A percentile compares a stretch with the other conserved stretches of the same genome.
These are phyloP conservation scores for Pichia sp. DNA, from an alignment of 1,139 yeast species.

Conservation along the genomic window DNA sequence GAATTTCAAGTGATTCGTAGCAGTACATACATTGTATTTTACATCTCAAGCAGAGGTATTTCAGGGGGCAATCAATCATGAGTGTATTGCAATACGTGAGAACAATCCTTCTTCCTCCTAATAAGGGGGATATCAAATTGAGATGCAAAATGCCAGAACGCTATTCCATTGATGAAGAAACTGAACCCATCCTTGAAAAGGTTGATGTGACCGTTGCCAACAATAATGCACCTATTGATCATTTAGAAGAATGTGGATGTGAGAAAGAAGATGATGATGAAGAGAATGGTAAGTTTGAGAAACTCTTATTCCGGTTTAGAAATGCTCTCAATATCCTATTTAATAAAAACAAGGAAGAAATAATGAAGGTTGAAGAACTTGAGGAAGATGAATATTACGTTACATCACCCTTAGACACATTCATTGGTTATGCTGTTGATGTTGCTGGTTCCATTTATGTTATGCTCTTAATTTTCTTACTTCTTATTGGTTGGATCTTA, in stretches of 20 bases:
- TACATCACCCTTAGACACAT: constrained; percentile 14
- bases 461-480: constrained; percentile 23
- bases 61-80: too few species aligned
- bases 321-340: constrained; percentile 3
- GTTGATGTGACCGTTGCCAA: neutral
- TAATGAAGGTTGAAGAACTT: constrained; percentile 4
- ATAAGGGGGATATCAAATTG: constrained; percentile 7
- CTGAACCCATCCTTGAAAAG: neutral
- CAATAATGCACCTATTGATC: neutral
- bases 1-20: too few species aligned
- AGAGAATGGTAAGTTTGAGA: neutral
- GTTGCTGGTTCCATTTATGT: constrained; percentile 27
- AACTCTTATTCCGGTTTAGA: neutral
- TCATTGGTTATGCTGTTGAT: constrained; percentile 13
- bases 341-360: neutral
- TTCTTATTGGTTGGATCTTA: constrained; percentile 28
- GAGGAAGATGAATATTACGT: constrained; percentile 10
- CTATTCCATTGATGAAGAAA: neutral
- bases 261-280: neutral
- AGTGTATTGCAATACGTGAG: neutral
- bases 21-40: too few species aligned
- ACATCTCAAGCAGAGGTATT: too few species aligned
- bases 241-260: too few species aligned
- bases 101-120: constrained; percentile 7
- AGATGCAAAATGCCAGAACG: constrained; percentile 7